These are phyloP conservation scores for Diutina ranongensis DNA, from an alignment of 1,139 yeast genomes.

Conservation along the genomic window DNA sequence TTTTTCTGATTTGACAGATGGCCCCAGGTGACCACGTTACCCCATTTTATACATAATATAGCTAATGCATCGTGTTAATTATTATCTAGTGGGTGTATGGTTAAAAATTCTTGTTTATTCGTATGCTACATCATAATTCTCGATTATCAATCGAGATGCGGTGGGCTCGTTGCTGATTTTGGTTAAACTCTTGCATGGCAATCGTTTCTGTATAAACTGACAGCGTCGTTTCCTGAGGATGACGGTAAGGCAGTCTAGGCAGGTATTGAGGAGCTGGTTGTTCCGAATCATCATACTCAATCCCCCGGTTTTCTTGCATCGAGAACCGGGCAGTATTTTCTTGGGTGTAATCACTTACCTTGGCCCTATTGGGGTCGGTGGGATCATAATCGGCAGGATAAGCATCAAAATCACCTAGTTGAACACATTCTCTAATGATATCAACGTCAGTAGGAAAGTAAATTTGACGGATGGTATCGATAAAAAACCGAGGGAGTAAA, in stretches of 20 bases:
- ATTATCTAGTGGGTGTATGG: no score
- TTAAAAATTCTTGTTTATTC: neutral
- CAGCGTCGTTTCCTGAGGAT: neutral
- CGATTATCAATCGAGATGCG: neutral
- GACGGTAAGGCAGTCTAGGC: constrained; percentile 1
- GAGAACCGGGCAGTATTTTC: constrained; percentile 2
- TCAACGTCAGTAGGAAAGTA: constrained; percentile 73
- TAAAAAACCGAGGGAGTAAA: constrained; percentile 64
- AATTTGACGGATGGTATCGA: constrained; percentile 50
- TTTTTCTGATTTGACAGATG: no score
- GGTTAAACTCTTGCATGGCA: constrained; percentile 2
- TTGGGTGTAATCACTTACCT: constrained; percentile 11
- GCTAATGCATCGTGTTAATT: no score
- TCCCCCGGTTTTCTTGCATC: neutral
- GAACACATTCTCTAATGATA: constrained; percentile 68
- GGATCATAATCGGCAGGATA: constrained; percentile 55
- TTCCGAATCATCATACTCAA: neutral
- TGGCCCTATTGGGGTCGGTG: constrained; percentile 40
- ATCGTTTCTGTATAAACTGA: constrained; percentile 4
- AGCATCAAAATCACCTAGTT: constrained; percentile 46
- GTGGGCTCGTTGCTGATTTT: neutral
- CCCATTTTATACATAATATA: no score
- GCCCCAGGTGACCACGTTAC: no score
- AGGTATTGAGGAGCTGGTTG: neutral
- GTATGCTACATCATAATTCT: neutral